phyloP scores from a whole-genome alignment of 176 grass and related monocot genomes.

The Tuctoria greenei region DNA sequence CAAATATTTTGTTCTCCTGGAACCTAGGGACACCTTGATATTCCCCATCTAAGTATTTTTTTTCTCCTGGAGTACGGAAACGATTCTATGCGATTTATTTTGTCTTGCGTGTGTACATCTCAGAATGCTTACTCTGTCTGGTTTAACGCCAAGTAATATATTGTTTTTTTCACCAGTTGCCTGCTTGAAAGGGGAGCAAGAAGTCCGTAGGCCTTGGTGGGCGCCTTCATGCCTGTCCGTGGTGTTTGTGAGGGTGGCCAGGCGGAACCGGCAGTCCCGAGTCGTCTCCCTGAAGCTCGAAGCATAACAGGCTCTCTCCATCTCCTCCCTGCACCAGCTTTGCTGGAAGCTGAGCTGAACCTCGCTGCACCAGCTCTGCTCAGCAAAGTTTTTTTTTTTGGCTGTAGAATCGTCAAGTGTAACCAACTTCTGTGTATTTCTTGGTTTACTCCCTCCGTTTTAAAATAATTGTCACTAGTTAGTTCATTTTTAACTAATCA shows the following conservation, averaged over 20 bases:
- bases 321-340: too few relatives aligned
- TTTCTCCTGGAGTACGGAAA: too few relatives aligned
- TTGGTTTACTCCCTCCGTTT: too few relatives aligned
- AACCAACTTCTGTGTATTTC: conserved; percentile 20
- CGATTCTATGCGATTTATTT: not conserved
- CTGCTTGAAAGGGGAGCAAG: conserved; percentile 89
- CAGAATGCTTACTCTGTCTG: not conserved
- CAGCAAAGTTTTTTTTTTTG: not conserved
- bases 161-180: conserved; percentile 51
- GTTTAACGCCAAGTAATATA: not conserved
- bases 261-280: conserved; percentile 72
- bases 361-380: not conserved
- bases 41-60: too few relatives aligned
- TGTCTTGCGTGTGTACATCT: not conserved
- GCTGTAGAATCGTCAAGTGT: not conserved
- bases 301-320: too few relatives aligned
- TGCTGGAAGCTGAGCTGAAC: too few relatives aligned
- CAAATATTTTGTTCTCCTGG: not conserved
- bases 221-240: conserved; percentile 69
- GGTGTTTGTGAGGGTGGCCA: conserved; percentile 76
- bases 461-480: too few relatives aligned
- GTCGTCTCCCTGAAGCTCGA: conserved; percentile 91
- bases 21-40: not conserved
- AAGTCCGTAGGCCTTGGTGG: conserved; percentile 96
- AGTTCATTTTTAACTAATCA: too few relatives aligned